Conservation (phyloP, 1,139 yeast genomes). For the Neolecta irregularis region DNA sequence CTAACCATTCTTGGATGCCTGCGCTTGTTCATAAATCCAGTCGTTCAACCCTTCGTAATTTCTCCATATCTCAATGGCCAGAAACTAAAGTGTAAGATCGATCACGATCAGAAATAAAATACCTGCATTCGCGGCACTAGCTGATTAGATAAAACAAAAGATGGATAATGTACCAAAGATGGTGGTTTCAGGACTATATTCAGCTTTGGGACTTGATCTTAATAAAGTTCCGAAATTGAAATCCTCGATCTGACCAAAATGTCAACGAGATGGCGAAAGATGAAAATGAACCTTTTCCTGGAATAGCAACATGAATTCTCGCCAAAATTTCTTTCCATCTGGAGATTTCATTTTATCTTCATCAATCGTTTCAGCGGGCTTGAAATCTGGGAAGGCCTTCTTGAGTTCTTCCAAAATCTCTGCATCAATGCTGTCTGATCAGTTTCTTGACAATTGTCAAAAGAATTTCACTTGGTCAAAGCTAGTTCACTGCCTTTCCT, state of each 20-base stretch:
- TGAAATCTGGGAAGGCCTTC: constrained; percentile 72
- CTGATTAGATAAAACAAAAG: background rate
- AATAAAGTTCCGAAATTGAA: constrained; percentile 90
- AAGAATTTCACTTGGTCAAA: constrained; percentile 4
- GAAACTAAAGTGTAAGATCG: constrained; percentile 71
- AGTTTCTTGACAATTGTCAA: background rate
- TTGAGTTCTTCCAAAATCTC: constrained; percentile 58
- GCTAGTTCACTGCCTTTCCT: constrained; percentile 62
- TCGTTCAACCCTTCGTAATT: constrained; percentile 82
- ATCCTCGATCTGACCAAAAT: constrained; percentile 41
- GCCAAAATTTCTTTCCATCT: constrained; percentile 79
- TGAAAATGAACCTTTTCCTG: constrained; percentile 34
- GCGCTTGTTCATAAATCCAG: constrained; percentile 59
- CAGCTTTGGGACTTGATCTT: constrained; percentile 52
- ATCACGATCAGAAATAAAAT: background rate
- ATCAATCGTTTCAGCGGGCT: constrained; percentile 37
- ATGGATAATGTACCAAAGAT: constrained; percentile 41
- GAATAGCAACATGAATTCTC: constrained; percentile 68
- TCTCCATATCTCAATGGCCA: constrained; percentile 88
- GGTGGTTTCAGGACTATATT: constrained; percentile 71
- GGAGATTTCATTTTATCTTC: constrained; percentile 76
- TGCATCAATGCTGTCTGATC: constrained; percentile 36
- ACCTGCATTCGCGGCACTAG: constrained; percentile 18
- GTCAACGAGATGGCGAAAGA: background rate
- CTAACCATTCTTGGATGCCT: no score